Evolutionary conservation across 208 protist species (phyloP).

Genomic region (Leishmania turanica): DNA sequence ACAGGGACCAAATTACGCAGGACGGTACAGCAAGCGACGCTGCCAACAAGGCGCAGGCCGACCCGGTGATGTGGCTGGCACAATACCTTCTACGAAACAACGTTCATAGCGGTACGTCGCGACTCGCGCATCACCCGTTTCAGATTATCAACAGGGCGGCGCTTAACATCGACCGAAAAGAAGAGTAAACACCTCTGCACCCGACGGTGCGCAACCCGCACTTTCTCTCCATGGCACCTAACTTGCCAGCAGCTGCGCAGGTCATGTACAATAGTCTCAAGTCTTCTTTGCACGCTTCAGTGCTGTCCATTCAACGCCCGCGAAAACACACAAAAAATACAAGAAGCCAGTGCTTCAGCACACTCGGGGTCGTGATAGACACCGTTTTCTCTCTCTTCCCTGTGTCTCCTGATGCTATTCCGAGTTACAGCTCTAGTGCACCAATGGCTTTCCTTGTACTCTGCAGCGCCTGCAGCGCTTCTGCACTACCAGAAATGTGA

Average conservation of each 20-base stretch:
- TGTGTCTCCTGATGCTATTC: background rate
- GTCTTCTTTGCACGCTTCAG: background rate
- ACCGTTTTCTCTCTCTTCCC: background rate
- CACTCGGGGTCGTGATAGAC: background rate
- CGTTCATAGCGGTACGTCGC: constrained; percentile 34
- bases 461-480: background rate
- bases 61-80: constrained; percentile 75
- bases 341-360: background rate
- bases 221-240: background rate
- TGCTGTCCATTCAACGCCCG: background rate
- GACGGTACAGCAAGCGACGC: constrained; percentile 19
- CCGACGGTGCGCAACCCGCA: background rate
- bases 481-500: background rate
- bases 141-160: constrained; percentile 55
- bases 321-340: constrained; percentile 1
- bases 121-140: constrained; percentile 57
- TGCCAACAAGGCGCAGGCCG: constrained; percentile 23
- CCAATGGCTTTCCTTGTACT: background rate
- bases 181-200: background rate
- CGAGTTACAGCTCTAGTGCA: background rate
- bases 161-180: constrained; percentile 18
- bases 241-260: background rate
- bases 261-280: background rate
- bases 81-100: constrained; percentile 86
- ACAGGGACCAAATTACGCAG: constrained; percentile 8